These are phyloP conservation scores for Emmonsiellopsis sp. DNA, from an alignment of 2,329 filamentous ascomycete species.

Conservation along the genomic window DNA sequence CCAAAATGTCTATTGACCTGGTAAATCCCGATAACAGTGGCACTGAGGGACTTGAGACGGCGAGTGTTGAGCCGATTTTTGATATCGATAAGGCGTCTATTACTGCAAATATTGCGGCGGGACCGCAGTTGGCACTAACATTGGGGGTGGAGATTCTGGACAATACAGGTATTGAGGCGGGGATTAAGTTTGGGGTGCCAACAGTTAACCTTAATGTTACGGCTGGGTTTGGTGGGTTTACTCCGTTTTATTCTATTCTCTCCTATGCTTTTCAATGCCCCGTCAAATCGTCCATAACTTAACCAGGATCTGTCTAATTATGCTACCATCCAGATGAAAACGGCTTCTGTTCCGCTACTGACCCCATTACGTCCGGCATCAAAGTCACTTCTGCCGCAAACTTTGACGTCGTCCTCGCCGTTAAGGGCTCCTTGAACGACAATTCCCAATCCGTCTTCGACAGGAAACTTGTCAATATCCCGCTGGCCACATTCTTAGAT, in stretches of 20 bases:
- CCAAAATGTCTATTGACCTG: conserved; percentile 17
- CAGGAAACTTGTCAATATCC: conserved; percentile 5
- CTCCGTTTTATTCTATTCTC: neutral
- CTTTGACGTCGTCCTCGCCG: conserved; percentile 4
- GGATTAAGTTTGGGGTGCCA: conserved; percentile 7
- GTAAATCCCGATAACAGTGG: conserved; percentile 13
- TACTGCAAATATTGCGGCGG: conserved; percentile 14
- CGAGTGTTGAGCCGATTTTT: conserved; percentile 16
- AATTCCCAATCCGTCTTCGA: neutral
- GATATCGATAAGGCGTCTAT: conserved; percentile 16
- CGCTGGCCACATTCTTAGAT: conserved; percentile 5
- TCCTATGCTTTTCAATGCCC: neutral
- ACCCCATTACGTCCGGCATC: conserved; percentile 8
- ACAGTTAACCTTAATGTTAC: conserved; percentile 8
- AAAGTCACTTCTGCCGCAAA: conserved; percentile 8
- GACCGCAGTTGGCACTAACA: conserved; percentile 17
- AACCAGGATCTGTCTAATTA: neutral
- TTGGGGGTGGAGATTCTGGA: conserved; percentile 19
- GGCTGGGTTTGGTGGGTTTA: conserved; percentile 10
- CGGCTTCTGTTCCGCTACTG: conserved; percentile 10
- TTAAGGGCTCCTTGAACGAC: neutral
- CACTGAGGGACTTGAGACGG: conserved; percentile 17
- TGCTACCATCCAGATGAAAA: conserved; percentile 5
- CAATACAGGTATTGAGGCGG: conserved; percentile 8
- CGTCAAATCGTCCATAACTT: neutral